Percentiles rank a stretch among this genome's conserved stretches.
These are phyloP conservation scores for Neonectria punicea DNA, from an alignment of 2,329 filamentous ascomycete species.

Conservation along the genomic window DNA sequence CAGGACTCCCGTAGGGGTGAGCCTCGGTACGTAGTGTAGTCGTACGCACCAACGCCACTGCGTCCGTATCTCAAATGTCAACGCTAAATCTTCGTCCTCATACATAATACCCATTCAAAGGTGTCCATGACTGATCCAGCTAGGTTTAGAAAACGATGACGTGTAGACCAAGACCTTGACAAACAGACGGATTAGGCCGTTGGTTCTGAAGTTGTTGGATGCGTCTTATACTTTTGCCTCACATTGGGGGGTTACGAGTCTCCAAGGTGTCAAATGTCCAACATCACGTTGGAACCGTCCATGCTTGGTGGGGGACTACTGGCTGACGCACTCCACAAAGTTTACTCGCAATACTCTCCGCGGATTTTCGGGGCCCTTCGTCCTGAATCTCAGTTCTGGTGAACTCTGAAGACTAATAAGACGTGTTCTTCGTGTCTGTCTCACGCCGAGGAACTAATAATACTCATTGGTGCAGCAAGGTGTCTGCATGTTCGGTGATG, in stretches of 20 bases:
- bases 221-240: not conserved
- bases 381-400: not conserved
- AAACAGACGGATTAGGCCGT: not conserved
- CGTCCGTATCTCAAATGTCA: not conserved
- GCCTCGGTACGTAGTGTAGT: too few species aligned
- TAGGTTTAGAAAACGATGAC: not conserved
- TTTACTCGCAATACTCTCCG: not conserved
- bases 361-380: not conserved
- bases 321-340: not conserved
- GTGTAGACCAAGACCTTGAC: not conserved
- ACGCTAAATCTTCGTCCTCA: too few species aligned
- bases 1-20: not conserved
- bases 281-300: not conserved
- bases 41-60: too few species aligned
- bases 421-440: too few species aligned
- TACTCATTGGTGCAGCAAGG: too few species aligned
- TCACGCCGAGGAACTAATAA: too few species aligned
- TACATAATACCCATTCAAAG: too few species aligned
- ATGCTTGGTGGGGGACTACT: not conserved
- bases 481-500: too few species aligned
- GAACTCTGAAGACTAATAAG: too few species aligned
- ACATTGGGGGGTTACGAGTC: not conserved
- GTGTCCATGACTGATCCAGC: not conserved
- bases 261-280: not conserved
- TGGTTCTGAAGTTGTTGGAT: not conserved